Evolutionary conservation across 2,329 filamentous ascomycete species (phyloP).

Genomic region (Botrytis galanthina): DNA sequence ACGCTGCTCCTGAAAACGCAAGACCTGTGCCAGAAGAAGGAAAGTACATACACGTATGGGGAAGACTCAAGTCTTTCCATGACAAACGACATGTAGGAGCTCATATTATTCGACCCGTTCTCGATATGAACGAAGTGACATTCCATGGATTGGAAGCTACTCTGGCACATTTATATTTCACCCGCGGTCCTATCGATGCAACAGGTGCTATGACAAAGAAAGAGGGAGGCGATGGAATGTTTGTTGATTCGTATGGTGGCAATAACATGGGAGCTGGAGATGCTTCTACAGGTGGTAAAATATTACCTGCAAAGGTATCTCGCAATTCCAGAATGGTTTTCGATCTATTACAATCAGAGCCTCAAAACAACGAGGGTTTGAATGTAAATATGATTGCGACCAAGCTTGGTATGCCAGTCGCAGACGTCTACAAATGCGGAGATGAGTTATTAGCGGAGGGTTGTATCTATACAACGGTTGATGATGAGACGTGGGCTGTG

Average conservation of each 20-base stretch:
- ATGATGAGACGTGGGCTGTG: constrained; percentile 89
- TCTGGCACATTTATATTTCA: constrained; percentile 82
- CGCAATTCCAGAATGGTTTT: constrained; percentile 67
- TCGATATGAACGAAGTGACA: constrained; percentile 87
- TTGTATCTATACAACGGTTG: constrained; percentile 84
- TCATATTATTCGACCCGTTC: constrained; percentile 74
- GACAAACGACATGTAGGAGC: constrained; percentile 79
- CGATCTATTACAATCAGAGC: constrained; percentile 62
- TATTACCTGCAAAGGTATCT: constrained; percentile 46
- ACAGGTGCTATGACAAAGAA: constrained; percentile 38
- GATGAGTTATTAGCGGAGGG: constrained; percentile 76
- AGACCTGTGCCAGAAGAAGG: constrained; percentile 62
- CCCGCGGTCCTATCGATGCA: constrained; percentile 58
- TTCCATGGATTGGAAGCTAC: constrained; percentile 91
- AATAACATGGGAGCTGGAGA: constrained; percentile 32
- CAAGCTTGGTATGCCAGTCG: constrained; percentile 61
- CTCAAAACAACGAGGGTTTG: constrained; percentile 77
- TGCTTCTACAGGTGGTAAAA: constrained; percentile 32
- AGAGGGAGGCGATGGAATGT: constrained; percentile 38
- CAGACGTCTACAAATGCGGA: constrained; percentile 71
- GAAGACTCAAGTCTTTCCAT: constrained; percentile 78
- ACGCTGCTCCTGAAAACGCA: constrained; percentile 43
- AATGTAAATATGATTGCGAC: constrained; percentile 75
- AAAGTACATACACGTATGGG: constrained; percentile 81
- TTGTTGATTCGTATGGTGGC: constrained; percentile 40